These are phyloP conservation scores for Entomortierella beljakovae DNA, from an alignment of 192 early-diverging fungal genomes.

Conservation along the genomic window DNA sequence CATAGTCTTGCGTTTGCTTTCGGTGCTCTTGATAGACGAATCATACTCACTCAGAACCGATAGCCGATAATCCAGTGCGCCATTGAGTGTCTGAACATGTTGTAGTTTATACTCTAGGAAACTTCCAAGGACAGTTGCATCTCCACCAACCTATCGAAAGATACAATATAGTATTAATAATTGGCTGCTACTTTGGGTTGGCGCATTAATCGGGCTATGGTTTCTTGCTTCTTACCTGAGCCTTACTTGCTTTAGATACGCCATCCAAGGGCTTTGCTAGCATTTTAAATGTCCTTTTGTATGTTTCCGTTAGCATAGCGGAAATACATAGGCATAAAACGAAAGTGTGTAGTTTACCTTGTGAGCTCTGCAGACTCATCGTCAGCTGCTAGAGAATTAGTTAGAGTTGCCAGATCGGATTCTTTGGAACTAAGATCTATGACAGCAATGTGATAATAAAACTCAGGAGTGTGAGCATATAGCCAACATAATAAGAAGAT, in stretches of 20 bases:
- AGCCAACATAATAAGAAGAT: neutral
- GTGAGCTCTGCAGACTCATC: constrained; percentile 38
- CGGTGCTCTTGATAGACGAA: constrained; percentile 49
- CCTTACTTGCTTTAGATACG: constrained; percentile 50
- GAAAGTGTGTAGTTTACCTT: constrained; percentile 6
- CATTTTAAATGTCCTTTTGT: constrained; percentile 27
- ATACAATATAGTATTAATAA: neutral
- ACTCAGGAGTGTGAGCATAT: neutral
- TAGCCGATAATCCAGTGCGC: constrained; percentile 51
- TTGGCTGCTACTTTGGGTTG: too few species aligned
- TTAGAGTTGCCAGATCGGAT: constrained; percentile 39
- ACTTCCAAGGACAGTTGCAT: constrained; percentile 47
- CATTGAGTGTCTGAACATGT: constrained; percentile 50
- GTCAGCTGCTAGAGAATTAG: constrained; percentile 20
- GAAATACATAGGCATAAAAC: neutral
- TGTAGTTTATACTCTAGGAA: constrained; percentile 52
- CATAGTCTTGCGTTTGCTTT: constrained; percentile 56
- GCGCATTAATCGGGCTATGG: too few species aligned
- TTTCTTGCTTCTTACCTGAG: constrained; percentile 41
- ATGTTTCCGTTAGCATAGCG: neutral
- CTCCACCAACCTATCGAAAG: constrained; percentile 33
- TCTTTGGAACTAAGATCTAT: constrained; percentile 48
- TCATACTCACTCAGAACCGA: constrained; percentile 55
- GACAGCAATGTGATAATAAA: neutral
- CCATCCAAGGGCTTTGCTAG: constrained; percentile 48